phyloP scores from a whole-genome alignment of 495 filamentous ascomycete genomes.

The Tuber borchii region DNA sequence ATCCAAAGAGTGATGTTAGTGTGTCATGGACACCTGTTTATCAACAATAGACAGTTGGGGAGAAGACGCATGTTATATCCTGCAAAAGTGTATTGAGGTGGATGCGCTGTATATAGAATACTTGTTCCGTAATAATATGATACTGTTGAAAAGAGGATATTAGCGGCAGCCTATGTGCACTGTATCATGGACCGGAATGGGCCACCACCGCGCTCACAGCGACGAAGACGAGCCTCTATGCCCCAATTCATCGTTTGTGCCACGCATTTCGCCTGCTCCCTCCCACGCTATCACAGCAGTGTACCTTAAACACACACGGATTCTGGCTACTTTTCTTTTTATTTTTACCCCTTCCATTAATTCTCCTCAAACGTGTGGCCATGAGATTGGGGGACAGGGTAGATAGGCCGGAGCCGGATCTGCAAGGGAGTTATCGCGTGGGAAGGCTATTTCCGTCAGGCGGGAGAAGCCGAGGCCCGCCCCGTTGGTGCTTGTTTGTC shows the following conservation, averaged over 20 bases:
- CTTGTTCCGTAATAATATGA: background rate
- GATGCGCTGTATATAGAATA: background rate
- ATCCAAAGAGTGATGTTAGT: conserved; percentile 6
- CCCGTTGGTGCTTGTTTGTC: conserved; percentile 26
- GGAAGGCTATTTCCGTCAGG: conserved; percentile 34
- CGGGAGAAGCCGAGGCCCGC: conserved; percentile 35
- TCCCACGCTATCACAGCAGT: background rate
- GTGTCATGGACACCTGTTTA: conserved; percentile 13
- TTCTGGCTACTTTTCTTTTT: background rate
- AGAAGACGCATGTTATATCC: background rate
- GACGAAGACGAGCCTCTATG: background rate
- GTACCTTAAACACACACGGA: background rate
- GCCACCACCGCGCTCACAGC: background rate
- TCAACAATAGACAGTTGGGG: conserved; percentile 18
- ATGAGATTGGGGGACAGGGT: background rate
- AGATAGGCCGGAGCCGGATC: conserved; percentile 22
- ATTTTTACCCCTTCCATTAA: background rate
- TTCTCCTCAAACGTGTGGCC: background rate
- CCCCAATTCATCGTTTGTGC: background rate
- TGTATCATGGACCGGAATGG: background rate
- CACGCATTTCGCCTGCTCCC: background rate
- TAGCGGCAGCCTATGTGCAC: background rate
- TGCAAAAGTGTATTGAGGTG: background rate
- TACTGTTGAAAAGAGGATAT: background rate
- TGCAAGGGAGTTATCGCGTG: conserved; percentile 35